Evolutionary conservation across 1,284 basidiomycete genomes (phyloP).

Genomic region (Spongispora temasekensis): DNA sequence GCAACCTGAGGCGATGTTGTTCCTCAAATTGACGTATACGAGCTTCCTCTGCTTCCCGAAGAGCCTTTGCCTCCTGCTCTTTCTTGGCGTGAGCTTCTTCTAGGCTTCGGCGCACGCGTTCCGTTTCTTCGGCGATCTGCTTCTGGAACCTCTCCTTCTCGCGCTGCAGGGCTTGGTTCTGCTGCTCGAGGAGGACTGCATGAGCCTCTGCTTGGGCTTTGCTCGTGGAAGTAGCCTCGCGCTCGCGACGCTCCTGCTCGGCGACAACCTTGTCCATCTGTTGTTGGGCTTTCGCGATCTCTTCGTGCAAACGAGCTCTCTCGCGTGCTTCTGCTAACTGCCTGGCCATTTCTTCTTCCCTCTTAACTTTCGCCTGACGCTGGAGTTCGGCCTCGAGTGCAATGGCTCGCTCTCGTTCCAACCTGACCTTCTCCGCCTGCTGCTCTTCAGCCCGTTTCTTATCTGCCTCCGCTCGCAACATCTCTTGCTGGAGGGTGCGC

Average conservation of each 20-base stretch:
- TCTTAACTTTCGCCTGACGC: constrained; percentile 22
- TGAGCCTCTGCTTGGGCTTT: constrained; percentile 33
- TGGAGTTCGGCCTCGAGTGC: constrained; percentile 34
- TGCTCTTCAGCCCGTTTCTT: constrained; percentile 23
- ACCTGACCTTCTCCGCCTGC: constrained; percentile 27
- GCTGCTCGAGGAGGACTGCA: constrained; percentile 25
- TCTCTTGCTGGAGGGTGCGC: constrained; percentile 28
- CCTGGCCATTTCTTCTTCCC: constrained; percentile 32
- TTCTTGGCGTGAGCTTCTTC: constrained; percentile 32
- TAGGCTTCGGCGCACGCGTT: constrained; percentile 28
- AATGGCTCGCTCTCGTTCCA: constrained; percentile 34
- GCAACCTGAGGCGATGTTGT: constrained; percentile 29
- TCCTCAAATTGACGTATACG: constrained; percentile 31
- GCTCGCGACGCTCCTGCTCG: constrained; percentile 30
- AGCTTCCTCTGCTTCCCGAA: constrained; percentile 25
- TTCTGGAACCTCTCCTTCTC: constrained; percentile 32
- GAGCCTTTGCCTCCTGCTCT: constrained; percentile 22
- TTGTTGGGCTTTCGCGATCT: constrained; percentile 28
- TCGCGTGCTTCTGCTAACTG: constrained; percentile 27
- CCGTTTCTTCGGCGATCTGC: constrained; percentile 29
- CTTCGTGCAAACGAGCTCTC: constrained; percentile 28
- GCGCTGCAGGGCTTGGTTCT: constrained; percentile 20
- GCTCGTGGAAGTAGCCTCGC: constrained; percentile 24
- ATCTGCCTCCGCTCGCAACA: constrained; percentile 29
- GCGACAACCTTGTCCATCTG: constrained; percentile 27